phyloP scores from a whole-genome alignment of 169 alveolate species.

The Plasmodium adleri region DNA sequence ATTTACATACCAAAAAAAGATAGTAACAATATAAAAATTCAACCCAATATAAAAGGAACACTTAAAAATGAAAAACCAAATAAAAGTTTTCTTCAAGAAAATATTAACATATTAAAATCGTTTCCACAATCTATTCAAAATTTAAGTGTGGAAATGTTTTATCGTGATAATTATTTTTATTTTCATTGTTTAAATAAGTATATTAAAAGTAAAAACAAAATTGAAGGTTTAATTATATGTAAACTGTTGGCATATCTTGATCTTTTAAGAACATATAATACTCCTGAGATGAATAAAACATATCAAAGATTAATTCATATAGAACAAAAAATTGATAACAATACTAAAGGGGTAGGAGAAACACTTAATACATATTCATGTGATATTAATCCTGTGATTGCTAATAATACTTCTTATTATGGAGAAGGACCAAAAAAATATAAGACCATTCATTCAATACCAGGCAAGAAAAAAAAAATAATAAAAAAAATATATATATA shows the following conservation, averaged over 20 bases:
- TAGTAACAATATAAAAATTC: background rate
- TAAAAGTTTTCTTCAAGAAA: slow-evolving; percentile 44
- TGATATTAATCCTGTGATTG: slow-evolving; percentile 24
- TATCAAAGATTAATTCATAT: slow-evolving; percentile 22
- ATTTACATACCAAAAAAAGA: slow-evolving; percentile 29
- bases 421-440: slow-evolving; percentile 28
- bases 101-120: slow-evolving; percentile 43
- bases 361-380: slow-evolving; percentile 30
- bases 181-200: slow-evolving; percentile 49
- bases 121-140: slow-evolving; percentile 64
- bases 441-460: slow-evolving; percentile 20
- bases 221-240: slow-evolving; percentile 37
- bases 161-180: slow-evolving; percentile 57
- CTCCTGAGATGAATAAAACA: slow-evolving; percentile 13
- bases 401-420: slow-evolving; percentile 35
- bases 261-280: slow-evolving; percentile 34
- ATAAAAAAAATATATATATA: background rate
- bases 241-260: slow-evolving; percentile 40
- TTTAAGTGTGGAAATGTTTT: slow-evolving; percentile 47
- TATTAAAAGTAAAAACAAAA: slow-evolving; percentile 68
- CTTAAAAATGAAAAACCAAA: background rate
- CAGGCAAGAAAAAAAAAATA: slow-evolving; percentile 4
- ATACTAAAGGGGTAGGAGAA: slow-evolving; percentile 9
- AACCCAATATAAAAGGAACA: background rate
- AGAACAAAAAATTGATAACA: slow-evolving; percentile 21